Conservation (phyloP, 2,329 filamentous ascomycete species). For the Neophaeococcomyces aloes region DNA sequence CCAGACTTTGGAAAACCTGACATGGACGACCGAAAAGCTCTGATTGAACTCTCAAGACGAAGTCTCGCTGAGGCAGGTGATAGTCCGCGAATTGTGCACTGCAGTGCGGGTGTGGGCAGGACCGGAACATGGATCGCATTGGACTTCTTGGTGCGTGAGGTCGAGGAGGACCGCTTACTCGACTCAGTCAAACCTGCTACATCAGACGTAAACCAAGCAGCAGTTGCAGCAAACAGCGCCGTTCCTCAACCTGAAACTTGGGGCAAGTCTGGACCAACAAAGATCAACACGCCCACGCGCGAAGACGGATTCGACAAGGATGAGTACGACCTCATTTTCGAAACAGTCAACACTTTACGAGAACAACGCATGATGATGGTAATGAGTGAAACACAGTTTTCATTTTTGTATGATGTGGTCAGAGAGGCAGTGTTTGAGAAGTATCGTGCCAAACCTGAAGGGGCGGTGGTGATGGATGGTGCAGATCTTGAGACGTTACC, state of each 20-base stretch:
- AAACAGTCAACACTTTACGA: slow-evolving; percentile 68
- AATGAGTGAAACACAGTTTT: slow-evolving; percentile 72
- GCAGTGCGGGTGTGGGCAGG: slow-evolving; percentile 85
- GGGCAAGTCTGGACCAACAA: slow-evolving; percentile 21
- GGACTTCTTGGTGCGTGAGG: slow-evolving; percentile 78
- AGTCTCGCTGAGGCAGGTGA: slow-evolving; percentile 36
- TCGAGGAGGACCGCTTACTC: slow-evolving; percentile 61
- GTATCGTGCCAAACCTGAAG: slow-evolving; percentile 31
- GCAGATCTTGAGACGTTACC: not conserved
- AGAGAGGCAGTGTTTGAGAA: slow-evolving; percentile 62
- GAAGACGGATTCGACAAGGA: slow-evolving; percentile 26
- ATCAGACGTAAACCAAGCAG: not conserved
- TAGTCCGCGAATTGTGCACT: slow-evolving; percentile 73
- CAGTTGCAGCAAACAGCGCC: not conserved
- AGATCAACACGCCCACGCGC: slow-evolving; percentile 23
- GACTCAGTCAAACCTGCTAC: slow-evolving; percentile 7
- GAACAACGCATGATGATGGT: slow-evolving; percentile 94
- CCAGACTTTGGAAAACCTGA: slow-evolving; percentile 78
- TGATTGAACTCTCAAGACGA: slow-evolving; percentile 41
- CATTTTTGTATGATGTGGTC: slow-evolving; percentile 81
- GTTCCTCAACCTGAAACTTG: slow-evolving; percentile 11
- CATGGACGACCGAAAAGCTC: slow-evolving; percentile 40
- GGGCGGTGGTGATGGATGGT: slow-evolving; percentile 7
- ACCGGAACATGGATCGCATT: slow-evolving; percentile 93
- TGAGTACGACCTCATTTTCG: slow-evolving; percentile 58